Evolutionary conservation across 805 yeast genomes (phyloP), one percentile per base, ranked within the genome.

Genomic region (Phaffomyces opuntiae): DNA sequence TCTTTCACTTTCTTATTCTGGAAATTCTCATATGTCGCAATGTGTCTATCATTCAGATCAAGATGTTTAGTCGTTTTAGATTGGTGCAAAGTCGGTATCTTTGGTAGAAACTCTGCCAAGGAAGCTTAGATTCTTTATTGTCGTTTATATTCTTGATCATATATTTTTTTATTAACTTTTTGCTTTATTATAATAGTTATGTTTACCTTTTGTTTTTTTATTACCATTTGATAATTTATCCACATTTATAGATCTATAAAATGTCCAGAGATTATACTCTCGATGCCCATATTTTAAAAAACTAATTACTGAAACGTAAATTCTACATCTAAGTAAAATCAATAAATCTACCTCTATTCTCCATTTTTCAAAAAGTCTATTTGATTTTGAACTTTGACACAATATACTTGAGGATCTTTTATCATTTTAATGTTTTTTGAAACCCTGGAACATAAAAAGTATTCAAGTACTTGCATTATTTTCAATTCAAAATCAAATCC

Each of bases 71-170:
- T 90, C 44, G 71, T 78, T 58, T 71, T 87, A 50, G 97, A 90
- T 67, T 90, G 97, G 97, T 60, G 80, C 53, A 90, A 90, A 77
- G 81, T 88, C 51, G 75, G 83, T 48, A 70, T 87, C 65, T 90
- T 90, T 64, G 96, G 96, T 55, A 86, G 97, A 73, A 96, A 90
- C 68, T 85, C 87, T 57, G 86, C 95, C 54, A 83, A 91, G 66
- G 96, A 86, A 69, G 43, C 43, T 11, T 29, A 29, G 31, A 13
- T 40, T 32, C 14, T 17, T 8, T 17, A 3, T 40, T 4, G 3
- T 29, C 13, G 7, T 11, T 36, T 12, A 21, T 36, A 14, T 13
- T 21, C 14, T 21, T 36, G 7, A 4, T 36, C 16, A 21, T 36
- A 36, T 13, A 12, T 14, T 21, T 19, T 36, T 34, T 16, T 16